Evolutionary conservation across 2,329 filamentous ascomycete genomes (phyloP), one percentile per base, ranked within the genome.

Genomic region (Daldinia sp.): DNA sequence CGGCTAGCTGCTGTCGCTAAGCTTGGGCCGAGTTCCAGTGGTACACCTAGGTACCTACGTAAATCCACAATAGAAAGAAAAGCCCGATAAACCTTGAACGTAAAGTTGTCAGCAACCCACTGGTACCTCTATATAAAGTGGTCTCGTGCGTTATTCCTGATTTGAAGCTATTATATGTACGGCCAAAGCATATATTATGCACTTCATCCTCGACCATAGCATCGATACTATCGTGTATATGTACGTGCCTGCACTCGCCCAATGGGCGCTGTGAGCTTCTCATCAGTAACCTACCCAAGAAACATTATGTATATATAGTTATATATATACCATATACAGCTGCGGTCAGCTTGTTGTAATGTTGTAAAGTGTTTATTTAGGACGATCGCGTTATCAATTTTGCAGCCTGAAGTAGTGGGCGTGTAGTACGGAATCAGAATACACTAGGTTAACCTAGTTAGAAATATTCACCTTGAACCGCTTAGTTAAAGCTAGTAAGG

Each of bases 271-370:
- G 15, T 34, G 9, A 11, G 19, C 30, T 37, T 35, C n/a, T 17
- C 19, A 43, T 32, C 15, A 30, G 27, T 15, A 39, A 37, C 59
- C 21, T 41, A 51, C 61, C 61, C 61, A 54, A 34, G 61, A 61
- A 54, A 37, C 61, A 53, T 49, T 37, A n/a, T 65, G 41, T 57
- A 61, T 47, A 52, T 57, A 63, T 63, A 3, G 2, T 2, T 30
- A 30, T 30, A 30, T 30, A 30, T 21, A 21, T n/a, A n/a, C n/a
- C 17, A 27, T 45, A 43, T 10, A 45, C 9, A 45, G 21, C 64
- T 67, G 64, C 61, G 61, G 57, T 67, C 64, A 67, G 61, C 64
- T 67, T 29, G 49, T n/a, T 37, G 32, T 30, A 45, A 47, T 41
- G 19, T 29, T 58, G 7, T 6, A 17, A 51, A 52, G 23, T n/a